Conservation (phyloP, 441 rosid species). For the Francoa sonchifolia region DNA sequence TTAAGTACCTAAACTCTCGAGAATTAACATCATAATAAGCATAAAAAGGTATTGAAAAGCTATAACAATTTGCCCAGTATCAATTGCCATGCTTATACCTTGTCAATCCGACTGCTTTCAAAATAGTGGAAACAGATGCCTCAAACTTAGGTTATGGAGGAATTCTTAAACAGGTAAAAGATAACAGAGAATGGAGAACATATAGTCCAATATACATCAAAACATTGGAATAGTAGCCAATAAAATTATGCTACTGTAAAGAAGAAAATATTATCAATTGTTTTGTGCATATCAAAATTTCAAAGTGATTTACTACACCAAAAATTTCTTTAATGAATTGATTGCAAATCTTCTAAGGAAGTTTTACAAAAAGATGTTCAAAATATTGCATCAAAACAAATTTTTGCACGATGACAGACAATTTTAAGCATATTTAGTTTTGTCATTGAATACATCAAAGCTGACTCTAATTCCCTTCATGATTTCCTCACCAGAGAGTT, state of each 20-base stretch:
- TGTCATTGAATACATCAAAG: background rate
- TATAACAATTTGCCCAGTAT: too few species aligned
- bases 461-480: background rate
- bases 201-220: background rate
- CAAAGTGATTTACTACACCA: background rate
- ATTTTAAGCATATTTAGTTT: background rate
- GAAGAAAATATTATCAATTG: background rate
- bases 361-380: conserved; percentile 1
- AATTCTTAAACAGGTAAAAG: background rate
- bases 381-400: conserved; percentile 1
- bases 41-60: too few species aligned
- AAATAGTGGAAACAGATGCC: background rate
- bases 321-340: background rate
- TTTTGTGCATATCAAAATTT: conserved; percentile 1
- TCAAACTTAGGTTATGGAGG: background rate
- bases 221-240: background rate
- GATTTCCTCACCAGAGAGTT: background rate
- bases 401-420: conserved; percentile 1
- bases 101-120: background rate
- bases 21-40: too few species aligned
- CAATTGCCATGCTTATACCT: background rate
- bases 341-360: background rate
- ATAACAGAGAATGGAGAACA: background rate
- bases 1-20: too few species aligned
- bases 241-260: background rate